Base-by-base conservation (phyloP, 2,329 filamentous ascomycete species). In the Ceratocystis eucalypticola region DNA sequence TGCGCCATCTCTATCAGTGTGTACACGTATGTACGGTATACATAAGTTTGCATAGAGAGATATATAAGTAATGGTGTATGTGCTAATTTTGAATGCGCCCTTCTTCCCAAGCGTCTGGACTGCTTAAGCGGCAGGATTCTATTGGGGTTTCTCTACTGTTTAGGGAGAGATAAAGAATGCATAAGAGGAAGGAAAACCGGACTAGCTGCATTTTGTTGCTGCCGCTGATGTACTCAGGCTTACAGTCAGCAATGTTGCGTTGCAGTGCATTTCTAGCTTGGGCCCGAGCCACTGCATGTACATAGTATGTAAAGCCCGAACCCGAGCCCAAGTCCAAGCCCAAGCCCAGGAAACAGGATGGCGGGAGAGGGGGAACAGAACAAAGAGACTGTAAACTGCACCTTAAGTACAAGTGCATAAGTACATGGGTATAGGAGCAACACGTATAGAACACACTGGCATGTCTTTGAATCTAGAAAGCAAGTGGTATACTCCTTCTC, bases 331-430 rank as follows among this genome's bases (percentile, higher is more conserved):
- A 55, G 50, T 12, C 25, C 20, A 15, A 57, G 50, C 10, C 20
- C 22, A 28, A 30, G 53, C 15, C 53, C 53, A 33, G 53, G 28
- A 59, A 59, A 59, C 53, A 59, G 53, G 53, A 59, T 59, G 17
- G 7, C 30, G 53, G 53, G 53, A 30, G 25, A 57, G 53, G 53
- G 20, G 20, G 5, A 30, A 50, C 17, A 50, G 46, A 7, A 50
- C 17, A 50, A 22, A 1, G 22, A 50, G 46, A 50, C 46, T 6
- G 17, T 22, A 5, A 6, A 8, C 10, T 50, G 46, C 5, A 50
- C 3, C 46, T 50, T 10, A 7, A 50, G 37, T 25, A 28, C 20
- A 53, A 7, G 25, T 50, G 17, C n/a, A 50, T 5, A 8, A 22
- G 17, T 22, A 15, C 20, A 53, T 25, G 48, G 20, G 10, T 15